Percentiles rank a stretch among this genome's conserved stretches.
Conservation (phyloP, 2,329 filamentous ascomycete genomes). For the Botrytis deweyae region DNA sequence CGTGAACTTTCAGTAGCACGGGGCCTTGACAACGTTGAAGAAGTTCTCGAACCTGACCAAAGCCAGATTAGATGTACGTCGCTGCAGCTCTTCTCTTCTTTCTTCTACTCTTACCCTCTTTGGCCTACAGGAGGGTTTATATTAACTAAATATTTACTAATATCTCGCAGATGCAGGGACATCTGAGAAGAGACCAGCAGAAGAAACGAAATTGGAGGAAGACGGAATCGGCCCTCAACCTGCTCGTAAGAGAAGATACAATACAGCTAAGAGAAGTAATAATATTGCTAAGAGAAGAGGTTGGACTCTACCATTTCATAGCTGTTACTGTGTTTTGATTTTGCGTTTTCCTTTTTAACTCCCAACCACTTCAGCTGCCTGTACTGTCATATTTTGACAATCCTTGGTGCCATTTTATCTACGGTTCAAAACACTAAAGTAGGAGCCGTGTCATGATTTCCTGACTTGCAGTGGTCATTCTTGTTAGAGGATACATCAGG, state of each 20-base stretch:
- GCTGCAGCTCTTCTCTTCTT: background rate
- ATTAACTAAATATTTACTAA: background rate
- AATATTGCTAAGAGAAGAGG: background rate
- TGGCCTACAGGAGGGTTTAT: no score
- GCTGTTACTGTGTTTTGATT: background rate
- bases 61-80: background rate
- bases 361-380: background rate
- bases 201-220: background rate
- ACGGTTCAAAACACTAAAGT: background rate
- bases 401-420: background rate
- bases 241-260: background rate
- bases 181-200: background rate
- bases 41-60: background rate
- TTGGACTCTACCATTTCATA: background rate
- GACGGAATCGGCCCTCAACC: background rate
- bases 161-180: background rate
- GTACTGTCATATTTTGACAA: background rate
- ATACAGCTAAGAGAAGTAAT: background rate
- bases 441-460: background rate
- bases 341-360: background rate
- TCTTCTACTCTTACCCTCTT: background rate
- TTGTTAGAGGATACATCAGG: no score
- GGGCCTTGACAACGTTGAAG: no score
- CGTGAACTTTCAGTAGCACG: accelerated
- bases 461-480: background rate